Evolutionary conservation across 768 basidiomycete species (phyloP).

Genomic region (Piloderma croceum): DNA sequence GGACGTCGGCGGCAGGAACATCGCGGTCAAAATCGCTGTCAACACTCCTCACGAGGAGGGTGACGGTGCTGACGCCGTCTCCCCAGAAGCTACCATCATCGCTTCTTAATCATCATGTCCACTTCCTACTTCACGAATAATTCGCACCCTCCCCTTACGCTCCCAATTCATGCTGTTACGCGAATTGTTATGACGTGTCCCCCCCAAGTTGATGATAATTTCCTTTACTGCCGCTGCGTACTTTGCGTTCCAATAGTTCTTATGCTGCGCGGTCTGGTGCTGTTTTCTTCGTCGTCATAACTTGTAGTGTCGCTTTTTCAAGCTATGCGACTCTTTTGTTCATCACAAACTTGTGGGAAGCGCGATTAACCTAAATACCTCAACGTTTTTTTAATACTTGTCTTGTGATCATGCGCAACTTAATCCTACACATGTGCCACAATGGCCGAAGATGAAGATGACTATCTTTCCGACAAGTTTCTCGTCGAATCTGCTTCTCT

Average conservation of each 20-base stretch:
- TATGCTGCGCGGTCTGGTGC: slow-evolving; percentile 42
- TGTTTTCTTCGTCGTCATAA: slow-evolving; percentile 29
- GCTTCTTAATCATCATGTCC: slow-evolving; percentile 3
- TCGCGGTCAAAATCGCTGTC: slow-evolving; percentile 95
- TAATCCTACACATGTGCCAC: not conserved
- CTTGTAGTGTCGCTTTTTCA: slow-evolving; percentile 28
- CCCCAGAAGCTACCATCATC: slow-evolving; percentile 21
- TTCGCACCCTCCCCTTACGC: slow-evolving; percentile 3
- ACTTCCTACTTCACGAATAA: slow-evolving; percentile 1
- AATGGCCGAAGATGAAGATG: slow-evolving; percentile 76
- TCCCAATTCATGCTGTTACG: slow-evolving; percentile 1
- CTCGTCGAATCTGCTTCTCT: slow-evolving; percentile 38
- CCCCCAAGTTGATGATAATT: slow-evolving; percentile 10
- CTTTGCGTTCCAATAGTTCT: slow-evolving; percentile 29
- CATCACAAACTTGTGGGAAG: slow-evolving; percentile 3
- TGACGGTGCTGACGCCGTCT: slow-evolving; percentile 32
- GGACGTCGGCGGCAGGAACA: slow-evolving; percentile 76
- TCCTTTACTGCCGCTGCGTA: slow-evolving; percentile 22
- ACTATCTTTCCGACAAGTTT: slow-evolving; percentile 89
- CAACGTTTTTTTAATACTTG: no score
- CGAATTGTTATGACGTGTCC: slow-evolving; percentile 20
- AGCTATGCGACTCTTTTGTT: slow-evolving; percentile 7
- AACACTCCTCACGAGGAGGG: slow-evolving; percentile 67
- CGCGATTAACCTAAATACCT: slow-evolving; percentile 14
- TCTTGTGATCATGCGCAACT: not conserved